Conservation (phyloP, 371 early-diverging fungal species). For the Entomophthora muscae region DNA sequence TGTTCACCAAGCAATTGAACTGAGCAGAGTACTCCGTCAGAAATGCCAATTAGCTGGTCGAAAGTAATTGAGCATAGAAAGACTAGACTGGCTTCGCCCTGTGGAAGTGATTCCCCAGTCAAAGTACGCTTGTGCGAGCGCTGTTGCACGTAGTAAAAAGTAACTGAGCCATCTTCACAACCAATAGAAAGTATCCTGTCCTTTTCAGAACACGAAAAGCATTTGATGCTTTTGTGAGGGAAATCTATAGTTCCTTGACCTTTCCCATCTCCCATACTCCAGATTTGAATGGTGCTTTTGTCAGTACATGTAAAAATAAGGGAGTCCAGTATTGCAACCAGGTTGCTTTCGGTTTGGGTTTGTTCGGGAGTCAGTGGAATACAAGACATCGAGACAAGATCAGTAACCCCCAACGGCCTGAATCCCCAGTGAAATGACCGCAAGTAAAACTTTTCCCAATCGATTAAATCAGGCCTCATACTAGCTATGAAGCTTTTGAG, state of each 20-base stretch:
- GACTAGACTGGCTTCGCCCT: neutral
- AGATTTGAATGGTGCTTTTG: neutral
- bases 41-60: neutral
- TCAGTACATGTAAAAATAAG: neutral
- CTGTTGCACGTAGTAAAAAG: neutral
- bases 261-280: neutral
- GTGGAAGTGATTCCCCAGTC: neutral
- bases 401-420: neutral
- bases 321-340: neutral
- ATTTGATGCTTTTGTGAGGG: neutral
- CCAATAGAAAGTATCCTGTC: neutral
- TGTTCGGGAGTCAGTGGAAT: neutral
- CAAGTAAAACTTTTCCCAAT: neutral
- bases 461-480: neutral
- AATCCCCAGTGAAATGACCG: neutral
- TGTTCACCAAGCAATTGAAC: neutral
- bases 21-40: neutral
- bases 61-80: neutral
- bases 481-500: neutral
- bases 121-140: neutral
- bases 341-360: neutral
- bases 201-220: neutral
- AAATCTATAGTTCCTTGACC: neutral
- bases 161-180: neutral
- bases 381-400: neutral